Conservation (phyloP, 148 eudicot species). For the Arctostaphylos glauca region DNA sequence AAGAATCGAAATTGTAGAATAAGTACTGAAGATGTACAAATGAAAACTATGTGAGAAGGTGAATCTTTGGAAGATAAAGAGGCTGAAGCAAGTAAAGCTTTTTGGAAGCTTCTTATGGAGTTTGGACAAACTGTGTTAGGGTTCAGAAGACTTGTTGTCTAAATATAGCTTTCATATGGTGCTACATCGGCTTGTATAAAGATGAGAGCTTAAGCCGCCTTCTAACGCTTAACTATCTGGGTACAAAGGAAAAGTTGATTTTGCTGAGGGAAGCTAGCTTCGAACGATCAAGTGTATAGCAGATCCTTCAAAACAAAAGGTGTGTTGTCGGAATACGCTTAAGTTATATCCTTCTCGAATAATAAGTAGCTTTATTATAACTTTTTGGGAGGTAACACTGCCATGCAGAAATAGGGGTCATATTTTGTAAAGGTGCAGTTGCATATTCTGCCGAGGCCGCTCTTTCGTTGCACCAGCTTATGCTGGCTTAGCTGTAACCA, state of each 20-base stretch:
- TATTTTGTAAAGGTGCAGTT: slow-evolving; percentile 9
- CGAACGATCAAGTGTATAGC: neutral
- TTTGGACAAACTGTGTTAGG: neutral
- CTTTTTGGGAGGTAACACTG: neutral
- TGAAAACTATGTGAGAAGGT: neutral
- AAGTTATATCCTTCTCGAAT: neutral
- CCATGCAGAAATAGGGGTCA: neutral
- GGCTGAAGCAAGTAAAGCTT: slow-evolving; percentile 1
- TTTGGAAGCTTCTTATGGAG: neutral
- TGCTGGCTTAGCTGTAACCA: slow-evolving; percentile 27
- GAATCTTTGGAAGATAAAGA: slow-evolving; percentile 10
- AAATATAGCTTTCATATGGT: neutral
- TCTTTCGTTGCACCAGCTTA: slow-evolving; percentile 1
- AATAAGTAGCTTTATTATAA: neutral
- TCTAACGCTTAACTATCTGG: neutral
- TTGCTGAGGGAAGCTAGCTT: slow-evolving; percentile 10
- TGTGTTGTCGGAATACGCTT: neutral
- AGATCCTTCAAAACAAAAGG: neutral
- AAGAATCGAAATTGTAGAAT: slow-evolving; percentile 15
- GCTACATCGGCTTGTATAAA: slow-evolving; percentile 23
- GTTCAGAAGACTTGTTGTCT: neutral
- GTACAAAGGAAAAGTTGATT: slow-evolving; percentile 12
- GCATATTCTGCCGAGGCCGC: neutral
- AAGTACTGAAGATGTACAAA: slow-evolving; percentile 3
- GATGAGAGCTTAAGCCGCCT: slow-evolving; percentile 12